Conservation (phyloP, 768 basidiomycete genomes). For the Podaxis carcinomalis region DNA sequence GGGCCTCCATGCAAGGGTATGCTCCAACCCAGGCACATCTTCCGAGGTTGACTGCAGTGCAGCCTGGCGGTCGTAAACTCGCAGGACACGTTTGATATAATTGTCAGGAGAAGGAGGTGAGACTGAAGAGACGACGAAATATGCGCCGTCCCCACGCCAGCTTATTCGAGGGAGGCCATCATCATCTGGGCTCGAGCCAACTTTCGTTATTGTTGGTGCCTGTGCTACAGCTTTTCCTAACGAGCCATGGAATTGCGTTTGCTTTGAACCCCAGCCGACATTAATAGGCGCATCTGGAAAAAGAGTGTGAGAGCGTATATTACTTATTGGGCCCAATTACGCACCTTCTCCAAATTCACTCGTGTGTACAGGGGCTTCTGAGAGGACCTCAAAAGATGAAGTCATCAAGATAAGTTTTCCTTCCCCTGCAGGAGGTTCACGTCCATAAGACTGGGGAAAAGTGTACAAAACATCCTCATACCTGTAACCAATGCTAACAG, state of each 20-base stretch:
- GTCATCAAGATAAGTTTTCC: conserved; percentile 87
- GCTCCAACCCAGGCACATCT: conserved; percentile 77
- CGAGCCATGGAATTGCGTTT: conserved; percentile 97
- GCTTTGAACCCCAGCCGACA: conserved; percentile 96
- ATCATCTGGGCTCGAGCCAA: conserved; percentile 65
- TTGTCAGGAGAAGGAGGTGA: conserved; percentile 33
- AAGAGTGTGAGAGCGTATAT: conserved; percentile 2
- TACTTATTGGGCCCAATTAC: background rate
- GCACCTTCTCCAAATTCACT: conserved; percentile 84
- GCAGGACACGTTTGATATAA: conserved; percentile 47
- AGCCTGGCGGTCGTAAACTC: conserved; percentile 74
- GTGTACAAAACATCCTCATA: conserved; percentile 20
- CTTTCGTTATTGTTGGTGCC: conserved; percentile 32
- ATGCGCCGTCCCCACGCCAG: conserved; percentile 93
- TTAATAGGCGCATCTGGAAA: conserved; percentile 80
- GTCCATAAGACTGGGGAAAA: background rate
- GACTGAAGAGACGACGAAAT: conserved; percentile 80
- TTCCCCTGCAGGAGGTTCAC: conserved; percentile 41
- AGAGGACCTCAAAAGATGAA: conserved; percentile 81
- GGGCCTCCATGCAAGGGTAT: conserved; percentile 78
- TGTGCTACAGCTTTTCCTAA: conserved; percentile 82
- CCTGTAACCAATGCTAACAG: conserved; percentile 82
- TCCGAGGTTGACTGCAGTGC: conserved; percentile 83
- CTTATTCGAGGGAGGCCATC: conserved; percentile 69
- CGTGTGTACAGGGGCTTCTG: conserved; percentile 69